phyloP scores from a whole-genome alignment of 768 basidiomycete genomes.

The Russula abietina region DNA sequence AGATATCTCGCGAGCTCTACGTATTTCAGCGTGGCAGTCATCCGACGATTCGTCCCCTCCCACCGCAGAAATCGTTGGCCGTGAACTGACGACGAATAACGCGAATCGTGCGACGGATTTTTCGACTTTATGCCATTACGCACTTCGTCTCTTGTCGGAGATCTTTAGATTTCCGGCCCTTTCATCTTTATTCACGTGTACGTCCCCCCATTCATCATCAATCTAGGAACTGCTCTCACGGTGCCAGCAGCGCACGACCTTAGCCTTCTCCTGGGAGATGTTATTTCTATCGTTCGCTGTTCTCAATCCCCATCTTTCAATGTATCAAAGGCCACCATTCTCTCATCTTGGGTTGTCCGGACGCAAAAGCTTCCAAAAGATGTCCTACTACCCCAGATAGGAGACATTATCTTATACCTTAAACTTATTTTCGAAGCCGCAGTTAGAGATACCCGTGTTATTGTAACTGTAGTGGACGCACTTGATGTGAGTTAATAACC shows the following conservation, averaged over 20 bases:
- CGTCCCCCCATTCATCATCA: neutral
- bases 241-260: slow-evolving; percentile 7
- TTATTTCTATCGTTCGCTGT: neutral
- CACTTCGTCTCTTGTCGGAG: slow-evolving; percentile 17
- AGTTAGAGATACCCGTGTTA: neutral
- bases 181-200: slow-evolving; percentile 11
- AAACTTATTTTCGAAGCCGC: slow-evolving; percentile 8
- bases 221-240: neutral
- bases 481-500: slow-evolving; percentile 3
- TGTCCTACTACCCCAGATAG: slow-evolving; percentile 11
- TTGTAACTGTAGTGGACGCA: slow-evolving; percentile 15
- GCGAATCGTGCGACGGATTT: neutral
- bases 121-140: slow-evolving; percentile 14
- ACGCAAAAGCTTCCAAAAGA: slow-evolving; percentile 15
- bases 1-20: slow-evolving; percentile 6
- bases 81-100: neutral
- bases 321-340: slow-evolving; percentile 5
- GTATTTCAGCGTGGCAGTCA: neutral
- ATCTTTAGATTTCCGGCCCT: slow-evolving; percentile 15
- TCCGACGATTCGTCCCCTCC: neutral
- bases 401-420: slow-evolving; percentile 5
- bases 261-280: slow-evolving; percentile 13
- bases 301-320: neutral
- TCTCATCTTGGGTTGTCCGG: slow-evolving; percentile 16
- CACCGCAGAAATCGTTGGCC: neutral